Conservation (phyloP, 2,329 filamentous ascomycete genomes). For the Peltaster fructicola region DNA sequence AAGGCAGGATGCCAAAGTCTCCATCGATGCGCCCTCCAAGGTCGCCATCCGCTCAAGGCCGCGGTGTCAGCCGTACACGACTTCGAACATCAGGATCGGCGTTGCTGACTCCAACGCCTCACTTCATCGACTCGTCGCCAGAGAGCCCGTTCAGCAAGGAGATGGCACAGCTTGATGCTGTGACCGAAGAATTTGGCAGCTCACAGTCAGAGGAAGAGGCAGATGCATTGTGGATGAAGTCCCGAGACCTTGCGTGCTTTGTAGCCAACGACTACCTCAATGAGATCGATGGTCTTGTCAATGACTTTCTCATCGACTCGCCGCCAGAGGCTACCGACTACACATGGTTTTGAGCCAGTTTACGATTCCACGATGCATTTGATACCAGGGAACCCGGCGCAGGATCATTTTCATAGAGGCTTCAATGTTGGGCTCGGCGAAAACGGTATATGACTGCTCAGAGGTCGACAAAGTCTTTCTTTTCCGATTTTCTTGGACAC, state of each 20-base stretch:
- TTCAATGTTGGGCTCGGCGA: too few relatives aligned
- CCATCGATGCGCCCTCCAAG: constrained; percentile 37
- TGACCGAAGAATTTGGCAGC: constrained; percentile 68
- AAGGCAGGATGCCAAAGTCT: constrained; percentile 37
- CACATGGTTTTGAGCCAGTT: too few relatives aligned
- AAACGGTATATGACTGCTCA: too few relatives aligned
- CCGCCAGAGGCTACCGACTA: too few relatives aligned
- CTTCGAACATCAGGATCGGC: constrained; percentile 17
- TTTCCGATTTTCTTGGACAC: too few relatives aligned
- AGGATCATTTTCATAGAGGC: too few relatives aligned
- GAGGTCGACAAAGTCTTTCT: too few relatives aligned
- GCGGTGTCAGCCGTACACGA: too few relatives aligned
- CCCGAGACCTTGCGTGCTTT: constrained; percentile 55
- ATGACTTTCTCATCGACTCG: constrained; percentile 21
- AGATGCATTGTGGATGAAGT: constrained; percentile 52
- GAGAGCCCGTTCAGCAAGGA: constrained; percentile 70
- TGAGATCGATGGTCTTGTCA: constrained; percentile 56
- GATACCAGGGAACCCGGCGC: too few relatives aligned
- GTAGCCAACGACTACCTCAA: constrained; percentile 66
- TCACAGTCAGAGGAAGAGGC: constrained; percentile 48
- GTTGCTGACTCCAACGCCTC: too few relatives aligned
- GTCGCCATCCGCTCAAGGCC: constrained; percentile 17
- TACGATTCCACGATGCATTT: too few relatives aligned
- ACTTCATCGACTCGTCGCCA: constrained; percentile 29
- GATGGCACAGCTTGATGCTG: constrained; percentile 77